Evolutionary conservation across 176 grass and related monocot species (phyloP), one percentile per base, ranked within the genome.

Genomic region (Oryza punctata): DNA sequence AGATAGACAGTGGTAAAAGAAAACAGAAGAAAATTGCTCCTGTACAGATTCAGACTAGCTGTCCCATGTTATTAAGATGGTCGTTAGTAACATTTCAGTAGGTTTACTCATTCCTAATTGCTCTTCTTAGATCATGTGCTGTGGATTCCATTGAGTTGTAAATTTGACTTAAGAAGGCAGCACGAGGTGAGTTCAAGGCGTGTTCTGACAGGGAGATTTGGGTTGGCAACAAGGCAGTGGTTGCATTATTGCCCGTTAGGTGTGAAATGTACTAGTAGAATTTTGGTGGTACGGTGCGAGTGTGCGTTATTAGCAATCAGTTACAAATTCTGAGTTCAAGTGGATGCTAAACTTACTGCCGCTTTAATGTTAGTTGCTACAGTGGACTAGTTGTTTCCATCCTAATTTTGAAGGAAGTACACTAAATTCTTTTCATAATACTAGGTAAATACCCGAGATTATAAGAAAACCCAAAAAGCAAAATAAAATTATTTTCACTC

Each of bases 11-110:
- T 89, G 91, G 87, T 66, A 77, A 74, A 74, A 91, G 82, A 93
- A 83, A 91, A 97, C 91, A 94, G 1, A 91, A 72, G 50, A 75
- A 91, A 88, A 87, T 81, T 85, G 49, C 50, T 89, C 78, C 65
- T 94, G 94, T 94, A 97, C 91, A 97, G 50, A 54, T 7, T 54
- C 16, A 54, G 74, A 69, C 76, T 23, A 69, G 57, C 73, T 79
- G 40, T 84, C 77, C 69, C 43, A 77, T 73, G 72, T 47, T 15
- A 72, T 85, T 84, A 76, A 14, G 21, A 57, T 77, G 27, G 47
- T 72, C 26, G 66, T 72, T 21, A 54, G 32, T 65, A 80, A 77
- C 46, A 88, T 88, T 78, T 76, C 35, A 29, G 1, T 52, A 90
- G 79, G 12, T 60, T 83, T 29, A 68, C 68, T 1, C 37, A 38